Base-by-base conservation (phyloP, 371 early-diverging fungal species). In the Rhizopus sp. region DNA sequence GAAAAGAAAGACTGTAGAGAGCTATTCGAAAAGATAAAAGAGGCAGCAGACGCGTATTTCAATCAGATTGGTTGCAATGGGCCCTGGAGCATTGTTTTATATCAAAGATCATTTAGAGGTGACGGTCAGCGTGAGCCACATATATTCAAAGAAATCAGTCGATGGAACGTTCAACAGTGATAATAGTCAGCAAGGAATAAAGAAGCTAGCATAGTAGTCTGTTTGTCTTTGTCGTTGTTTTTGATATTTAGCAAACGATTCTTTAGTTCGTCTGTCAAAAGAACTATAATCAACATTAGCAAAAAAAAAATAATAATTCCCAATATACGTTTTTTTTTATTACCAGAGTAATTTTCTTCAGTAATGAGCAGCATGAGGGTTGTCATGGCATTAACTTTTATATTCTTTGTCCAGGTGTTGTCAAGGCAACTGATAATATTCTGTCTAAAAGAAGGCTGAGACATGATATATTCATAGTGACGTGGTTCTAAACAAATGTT, bases 401-500 rank as follows among this genome's bases (percentile, higher is more conserved):
- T 67, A 41, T 71, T 60, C 7, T 52, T 41, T 3, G 73, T 58
- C 33, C 23, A 17, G 9, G 56, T 47, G 29, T 34, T 35, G 13
- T 56, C 17, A 3, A 81, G 9, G 34, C 72, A 68, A 1, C 46
- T 33, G 10, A 59, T 49, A 13, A 77, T 65, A 2, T 59, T 46
- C 16, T 54, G 23, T 37, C 65, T 50, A 52, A 59, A 47, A 0
- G 49, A 23, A 8, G 66, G 60, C 29, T 76, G 55, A 12, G 68
- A 70, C 5, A 68, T 34, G 7, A 82, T 66, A 34, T 77, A 66
- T 17, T 62, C 57, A 9, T 67, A 57, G 59, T 75, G 75, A 7
- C 62, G 57, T 13, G 68, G 61, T 34, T 82, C 82, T 34, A 70
- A 39, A 31, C 76, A 75, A 17, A 84, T 60, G 57, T 84, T 84